Conservation (phyloP, 331 rosid genomes). For the Quercus tomentella region DNA sequence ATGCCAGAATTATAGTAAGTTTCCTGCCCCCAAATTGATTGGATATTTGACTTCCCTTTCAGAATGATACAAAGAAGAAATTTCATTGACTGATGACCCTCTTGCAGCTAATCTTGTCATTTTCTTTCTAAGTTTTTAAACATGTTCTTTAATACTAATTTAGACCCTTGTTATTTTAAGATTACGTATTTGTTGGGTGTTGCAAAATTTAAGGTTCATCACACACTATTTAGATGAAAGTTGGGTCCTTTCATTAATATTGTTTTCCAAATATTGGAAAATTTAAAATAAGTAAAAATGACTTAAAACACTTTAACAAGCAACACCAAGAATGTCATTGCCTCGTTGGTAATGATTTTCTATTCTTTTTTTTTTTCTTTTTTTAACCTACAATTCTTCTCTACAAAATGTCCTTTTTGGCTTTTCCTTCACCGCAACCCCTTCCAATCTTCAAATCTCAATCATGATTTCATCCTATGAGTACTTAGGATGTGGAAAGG, state of each 20-base stretch:
- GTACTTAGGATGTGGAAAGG: no score
- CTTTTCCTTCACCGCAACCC: no score
- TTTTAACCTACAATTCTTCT: no score
- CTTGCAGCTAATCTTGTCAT: constrained; percentile 3
- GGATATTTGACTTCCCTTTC: constrained; percentile 16
- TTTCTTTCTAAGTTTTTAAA: background rate
- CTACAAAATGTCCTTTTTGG: no score
- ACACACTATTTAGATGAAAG: background rate
- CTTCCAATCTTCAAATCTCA: no score
- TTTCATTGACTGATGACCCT: background rate
- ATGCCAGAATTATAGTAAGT: background rate
- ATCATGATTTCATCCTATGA: no score
- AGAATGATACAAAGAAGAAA: background rate
- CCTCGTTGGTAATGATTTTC: background rate
- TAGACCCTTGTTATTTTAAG: background rate
- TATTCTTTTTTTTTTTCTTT: no score
- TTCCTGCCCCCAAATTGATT: constrained; percentile 6
- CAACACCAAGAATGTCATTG: background rate
- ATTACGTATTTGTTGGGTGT: background rate
- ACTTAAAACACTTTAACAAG: background rate
- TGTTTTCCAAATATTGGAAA: background rate
- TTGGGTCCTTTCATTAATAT: background rate
- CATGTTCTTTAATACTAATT: background rate
- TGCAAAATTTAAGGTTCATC: background rate
- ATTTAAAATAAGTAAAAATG: background rate